Evolutionary conservation across 805 yeast genomes (phyloP).

Genomic region (Pichia membranifaciens): DNA sequence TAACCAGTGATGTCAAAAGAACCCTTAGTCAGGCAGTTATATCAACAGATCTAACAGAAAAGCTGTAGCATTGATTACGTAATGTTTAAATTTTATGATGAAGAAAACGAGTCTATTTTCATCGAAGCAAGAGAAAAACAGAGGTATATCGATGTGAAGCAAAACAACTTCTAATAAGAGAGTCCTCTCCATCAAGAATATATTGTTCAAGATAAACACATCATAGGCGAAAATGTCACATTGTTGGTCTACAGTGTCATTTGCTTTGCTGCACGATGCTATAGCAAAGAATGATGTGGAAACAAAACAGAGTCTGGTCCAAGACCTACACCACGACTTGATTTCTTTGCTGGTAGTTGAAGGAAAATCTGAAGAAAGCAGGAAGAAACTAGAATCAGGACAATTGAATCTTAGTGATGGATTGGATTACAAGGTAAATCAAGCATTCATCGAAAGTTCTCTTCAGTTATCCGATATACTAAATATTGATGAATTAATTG

Average conservation of each 20-base stretch:
- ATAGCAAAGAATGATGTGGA: constrained; percentile 31
- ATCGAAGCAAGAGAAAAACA: too few species aligned
- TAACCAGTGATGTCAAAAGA: too few species aligned
- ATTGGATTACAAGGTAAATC: constrained; percentile 55
- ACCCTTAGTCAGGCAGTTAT: too few species aligned
- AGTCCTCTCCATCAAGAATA: too few species aligned
- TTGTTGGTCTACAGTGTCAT: constrained; percentile 37
- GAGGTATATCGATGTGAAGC: too few species aligned
- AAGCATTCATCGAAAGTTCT: constrained; percentile 57
- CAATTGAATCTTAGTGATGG: constrained; percentile 48
- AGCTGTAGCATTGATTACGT: too few species aligned
- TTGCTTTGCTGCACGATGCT: constrained; percentile 41
- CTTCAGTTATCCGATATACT: constrained; percentile 57
- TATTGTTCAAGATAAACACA: too few species aligned
- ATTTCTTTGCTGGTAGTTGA: constrained; percentile 35
- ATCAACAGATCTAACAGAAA: too few species aligned
- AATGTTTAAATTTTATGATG: not conserved
- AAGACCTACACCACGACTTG: constrained; percentile 41
- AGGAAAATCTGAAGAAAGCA: constrained; percentile 40
- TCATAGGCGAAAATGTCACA: not conserved
- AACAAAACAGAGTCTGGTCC: constrained; percentile 12
- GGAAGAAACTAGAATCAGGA: constrained; percentile 43
- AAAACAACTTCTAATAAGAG: too few species aligned
- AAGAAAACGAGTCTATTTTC: too few species aligned
- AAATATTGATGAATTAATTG: constrained; percentile 67